phyloP scores from a whole-genome alignment of 768 basidiomycete genomes.

The Boletus speciosus region DNA sequence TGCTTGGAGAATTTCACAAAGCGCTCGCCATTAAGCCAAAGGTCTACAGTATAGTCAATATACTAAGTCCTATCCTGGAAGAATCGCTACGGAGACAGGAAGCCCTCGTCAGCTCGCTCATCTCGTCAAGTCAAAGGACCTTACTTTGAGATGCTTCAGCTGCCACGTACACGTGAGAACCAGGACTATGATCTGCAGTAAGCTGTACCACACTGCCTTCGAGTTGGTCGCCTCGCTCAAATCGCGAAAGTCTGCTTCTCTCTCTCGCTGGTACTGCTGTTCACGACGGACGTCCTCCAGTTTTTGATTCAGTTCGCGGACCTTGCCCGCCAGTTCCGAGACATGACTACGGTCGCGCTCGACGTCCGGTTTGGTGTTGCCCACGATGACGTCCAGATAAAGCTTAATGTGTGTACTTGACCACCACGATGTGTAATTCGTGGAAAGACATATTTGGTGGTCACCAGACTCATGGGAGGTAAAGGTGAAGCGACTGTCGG shows the following conservation, averaged over 20 bases:
- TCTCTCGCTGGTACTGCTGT: conserved; percentile 96
- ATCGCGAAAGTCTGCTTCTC: conserved; percentile 86
- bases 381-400: conserved; percentile 92
- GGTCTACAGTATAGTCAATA: conserved; percentile 6
- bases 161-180: conserved; percentile 91
- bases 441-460: conserved; percentile 94
- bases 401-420: conserved; percentile 85
- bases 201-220: conserved; percentile 92
- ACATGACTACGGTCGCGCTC: conserved; percentile 87
- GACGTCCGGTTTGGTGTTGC: conserved; percentile 79
- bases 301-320: conserved; percentile 91
- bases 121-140: conserved; percentile 19
- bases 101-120: not conserved
- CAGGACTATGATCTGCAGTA: conserved; percentile 82
- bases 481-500: conserved; percentile 93
- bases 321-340: conserved; percentile 72
- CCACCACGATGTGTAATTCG: conserved; percentile 91
- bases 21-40: conserved; percentile 1
- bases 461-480: conserved; percentile 96
- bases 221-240: conserved; percentile 88
- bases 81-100: conserved; percentile 52
- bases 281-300: conserved; percentile 90
- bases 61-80: conserved; percentile 75
- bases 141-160: conserved; percentile 83
- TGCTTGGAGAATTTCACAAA: not conserved